A percentile compares a stretch with the other conserved stretches of the same genome.
phyloP scores from a whole-genome alignment of 2,329 filamentous ascomycete species.

The Dryadomyces sulphureus region DNA sequence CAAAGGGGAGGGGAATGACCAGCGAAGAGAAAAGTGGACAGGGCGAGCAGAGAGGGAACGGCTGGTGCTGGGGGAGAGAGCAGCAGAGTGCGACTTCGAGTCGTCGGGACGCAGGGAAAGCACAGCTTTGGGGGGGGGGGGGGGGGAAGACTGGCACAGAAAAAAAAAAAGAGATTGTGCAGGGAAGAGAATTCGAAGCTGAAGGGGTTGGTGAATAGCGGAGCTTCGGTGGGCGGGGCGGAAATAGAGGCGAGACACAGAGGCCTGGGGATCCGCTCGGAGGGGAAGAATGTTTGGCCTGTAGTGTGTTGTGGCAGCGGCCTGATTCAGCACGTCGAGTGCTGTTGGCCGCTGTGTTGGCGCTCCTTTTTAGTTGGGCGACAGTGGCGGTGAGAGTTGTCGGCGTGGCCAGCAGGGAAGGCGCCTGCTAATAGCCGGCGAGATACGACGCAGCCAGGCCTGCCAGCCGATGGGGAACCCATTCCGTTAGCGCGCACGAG shows the following conservation, averaged over 20 bases:
- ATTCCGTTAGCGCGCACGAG: too few relatives aligned
- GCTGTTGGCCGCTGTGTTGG: too few relatives aligned
- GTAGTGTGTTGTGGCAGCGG: neutral
- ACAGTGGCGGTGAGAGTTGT: too few relatives aligned
- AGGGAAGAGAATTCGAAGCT: conserved; percentile 2
- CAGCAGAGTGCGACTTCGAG: neutral
- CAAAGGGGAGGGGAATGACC: neutral
- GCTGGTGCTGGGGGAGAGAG: neutral
- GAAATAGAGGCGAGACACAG: neutral
- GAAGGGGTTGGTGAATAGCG: conserved; percentile 4
- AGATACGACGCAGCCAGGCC: too few relatives aligned
- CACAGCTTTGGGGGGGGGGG: neutral
- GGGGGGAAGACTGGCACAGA: neutral
- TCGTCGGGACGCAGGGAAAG: neutral
- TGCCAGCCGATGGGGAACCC: too few relatives aligned
- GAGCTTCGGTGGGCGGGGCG: conserved; percentile 2
- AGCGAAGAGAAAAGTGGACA: too few relatives aligned
- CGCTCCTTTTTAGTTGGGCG: too few relatives aligned
- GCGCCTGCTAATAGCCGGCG: too few relatives aligned
- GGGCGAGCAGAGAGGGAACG: too few relatives aligned
- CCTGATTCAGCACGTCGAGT: neutral
- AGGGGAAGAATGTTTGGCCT: conserved; percentile 2
- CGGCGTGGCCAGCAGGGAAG: too few relatives aligned
- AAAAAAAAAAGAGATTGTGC: neutral
- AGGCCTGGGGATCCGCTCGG: neutral